A percentile compares a stretch with the other conserved stretches of the same genome.
These are phyloP conservation scores for Phoma herbarum DNA, from an alignment of 2,329 filamentous ascomycete species.

Conservation along the genomic window DNA sequence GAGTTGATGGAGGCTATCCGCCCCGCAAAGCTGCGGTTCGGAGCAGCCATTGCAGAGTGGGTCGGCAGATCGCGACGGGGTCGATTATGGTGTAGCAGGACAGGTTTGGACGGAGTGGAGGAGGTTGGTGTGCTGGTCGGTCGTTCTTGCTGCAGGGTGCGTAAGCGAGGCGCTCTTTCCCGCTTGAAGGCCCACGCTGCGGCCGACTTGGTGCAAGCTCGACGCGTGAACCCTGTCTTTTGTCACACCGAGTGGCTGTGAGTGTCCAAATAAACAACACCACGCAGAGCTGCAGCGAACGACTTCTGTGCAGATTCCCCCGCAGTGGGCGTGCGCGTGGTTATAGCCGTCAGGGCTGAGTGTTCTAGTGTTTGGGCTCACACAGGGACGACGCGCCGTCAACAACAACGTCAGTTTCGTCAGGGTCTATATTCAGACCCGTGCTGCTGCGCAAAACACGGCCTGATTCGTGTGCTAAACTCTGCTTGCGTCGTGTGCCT, in stretches of 20 bases:
- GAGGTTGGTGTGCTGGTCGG: conserved; percentile 26
- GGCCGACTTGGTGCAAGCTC: conserved; percentile 10
- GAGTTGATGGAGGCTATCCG: conserved; percentile 63
- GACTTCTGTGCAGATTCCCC: conserved; percentile 13
- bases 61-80: conserved; percentile 26
- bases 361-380: background rate
- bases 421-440: conserved; percentile 11
- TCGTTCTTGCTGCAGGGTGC: conserved; percentile 25
- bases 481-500: conserved; percentile 17
- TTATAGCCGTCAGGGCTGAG: conserved; percentile 7
- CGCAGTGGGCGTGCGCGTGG: conserved; percentile 17
- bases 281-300: conserved; percentile 13
- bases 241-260: conserved; percentile 17
- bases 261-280: conserved; percentile 15
- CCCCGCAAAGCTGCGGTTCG: conserved; percentile 50
- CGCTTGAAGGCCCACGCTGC: conserved; percentile 17
- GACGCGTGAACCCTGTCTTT: conserved; percentile 14
- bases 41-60: conserved; percentile 43
- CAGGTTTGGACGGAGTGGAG: conserved; percentile 20
- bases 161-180: conserved; percentile 21
- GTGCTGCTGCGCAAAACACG: conserved; percentile 12
- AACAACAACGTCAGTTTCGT: conserved; percentile 13
- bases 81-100: conserved; percentile 25
- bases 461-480: conserved; percentile 17
- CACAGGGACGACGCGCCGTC: background rate